Evolutionary conservation across 352 stramenopile genomes (phyloP), one percentile per base, ranked within the genome.

Genomic region (Phytophthora cajani): DNA sequence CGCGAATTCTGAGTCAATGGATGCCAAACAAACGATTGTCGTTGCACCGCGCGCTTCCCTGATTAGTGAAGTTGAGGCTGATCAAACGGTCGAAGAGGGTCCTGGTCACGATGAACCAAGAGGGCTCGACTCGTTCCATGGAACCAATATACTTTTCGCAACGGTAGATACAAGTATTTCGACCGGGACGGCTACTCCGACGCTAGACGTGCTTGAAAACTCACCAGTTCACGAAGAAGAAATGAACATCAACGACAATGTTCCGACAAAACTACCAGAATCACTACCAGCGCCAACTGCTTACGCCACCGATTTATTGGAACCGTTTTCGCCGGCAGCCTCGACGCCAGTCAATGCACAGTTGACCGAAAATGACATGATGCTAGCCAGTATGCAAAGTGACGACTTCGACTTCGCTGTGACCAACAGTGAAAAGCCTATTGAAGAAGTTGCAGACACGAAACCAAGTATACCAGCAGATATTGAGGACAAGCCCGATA

Each of bases 341-440:
- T 46, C 38, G 14, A 46, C 38, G 38, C 38, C 38, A 46, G 40
- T 42, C 16, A 49, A 47, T 40, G 27, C 21, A 44, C 38, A 62
- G 17, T 44, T 7, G 17, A 38, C 30, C 33, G 67, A 69, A 49
- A 57, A 72, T 47, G 61, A 64, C n/a, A 71, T 78, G 44, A 16
- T 74, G 32, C 52, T 74, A 49, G 55, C 51, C 11, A 78, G 71
- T 54, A 69, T 75, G 71, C 62, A 73, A 62, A 75, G 71, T 62
- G 67, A 75, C n/a, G 67, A 75, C 19, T 78, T 73, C 12, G 58
- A 75, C 7, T 54, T 70, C 12, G 44, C 62, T 9, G 11, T 42
- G n/a, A 67, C n/a, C n/a, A 65, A 51, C 27, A 47, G n/a, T 14
- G 14, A 23, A 16, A n/a, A 65, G 19, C 36, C 30, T 52, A 8